Conservation (phyloP, 441 rosid genomes). For the Eutrema salsugineum region DNA sequence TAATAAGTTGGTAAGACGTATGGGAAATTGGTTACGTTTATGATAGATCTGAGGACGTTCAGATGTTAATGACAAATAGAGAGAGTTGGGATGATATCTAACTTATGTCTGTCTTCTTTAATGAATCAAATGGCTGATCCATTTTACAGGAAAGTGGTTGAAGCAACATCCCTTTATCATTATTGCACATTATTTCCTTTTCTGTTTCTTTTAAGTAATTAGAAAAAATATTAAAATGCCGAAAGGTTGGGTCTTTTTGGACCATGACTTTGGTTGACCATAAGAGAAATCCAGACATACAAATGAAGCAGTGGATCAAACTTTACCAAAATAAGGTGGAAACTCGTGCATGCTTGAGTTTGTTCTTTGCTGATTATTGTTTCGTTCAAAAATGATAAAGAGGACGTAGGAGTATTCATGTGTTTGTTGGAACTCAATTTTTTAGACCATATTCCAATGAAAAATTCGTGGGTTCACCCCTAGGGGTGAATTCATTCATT, state of each 20-base stretch:
- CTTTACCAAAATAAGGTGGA: not conserved
- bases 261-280: not conserved
- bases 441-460: no score
- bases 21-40: not conserved
- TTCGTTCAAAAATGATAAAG: no score
- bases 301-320: not conserved
- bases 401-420: no score
- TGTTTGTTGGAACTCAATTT: no score
- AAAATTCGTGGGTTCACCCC: no score
- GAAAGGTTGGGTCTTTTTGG: not conserved
- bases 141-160: constrained; percentile 25
- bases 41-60: not conserved
- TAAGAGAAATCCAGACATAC: not conserved
- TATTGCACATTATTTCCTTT: not conserved
- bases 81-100: constrained; percentile 6
- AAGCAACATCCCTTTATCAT: constrained; percentile 11
- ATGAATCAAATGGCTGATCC: constrained; percentile 25
- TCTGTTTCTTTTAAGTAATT: not conserved
- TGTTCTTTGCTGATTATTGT: no score
- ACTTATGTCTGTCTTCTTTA: constrained; percentile 25
- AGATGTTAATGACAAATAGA: not conserved
- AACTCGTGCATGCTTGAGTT: not conserved
- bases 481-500: no score
- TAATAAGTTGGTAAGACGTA: constrained; percentile 2
- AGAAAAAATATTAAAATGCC: not conserved